Conservation (phyloP, 164 flowering plant genomes). For the Liriodendron chinense region DNA sequence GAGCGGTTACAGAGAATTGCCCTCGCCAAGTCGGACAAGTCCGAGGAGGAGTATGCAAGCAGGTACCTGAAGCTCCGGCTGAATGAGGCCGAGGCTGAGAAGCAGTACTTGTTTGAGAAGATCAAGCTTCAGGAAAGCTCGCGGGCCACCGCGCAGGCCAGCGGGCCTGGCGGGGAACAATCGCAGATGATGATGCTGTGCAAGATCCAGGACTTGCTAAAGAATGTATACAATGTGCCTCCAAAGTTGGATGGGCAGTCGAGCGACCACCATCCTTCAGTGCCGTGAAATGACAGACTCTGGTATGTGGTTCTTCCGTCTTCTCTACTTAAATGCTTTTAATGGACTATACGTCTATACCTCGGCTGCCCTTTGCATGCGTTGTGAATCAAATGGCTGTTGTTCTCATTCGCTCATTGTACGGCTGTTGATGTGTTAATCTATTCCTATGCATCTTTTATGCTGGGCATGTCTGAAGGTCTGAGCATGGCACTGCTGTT, state of each 20-base stretch:
- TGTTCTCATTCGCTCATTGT: not conserved
- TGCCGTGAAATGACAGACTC: slow-evolving; percentile 28
- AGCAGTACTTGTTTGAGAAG: slow-evolving; percentile 86
- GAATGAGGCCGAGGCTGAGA: slow-evolving; percentile 96
- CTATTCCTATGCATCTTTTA: not conserved
- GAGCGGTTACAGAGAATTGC: slow-evolving; percentile 86
- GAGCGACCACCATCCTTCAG: slow-evolving; percentile 40
- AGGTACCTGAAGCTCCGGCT: slow-evolving; percentile 79
- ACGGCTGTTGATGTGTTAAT: not conserved
- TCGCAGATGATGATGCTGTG: slow-evolving; percentile 48
- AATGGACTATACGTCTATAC: not conserved
- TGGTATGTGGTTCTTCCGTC: slow-evolving; percentile 4
- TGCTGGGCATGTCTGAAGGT: too few species aligned
- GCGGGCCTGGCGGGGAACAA: slow-evolving; percentile 56
- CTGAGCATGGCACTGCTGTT: too few species aligned
- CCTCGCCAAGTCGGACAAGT: slow-evolving; percentile 79
- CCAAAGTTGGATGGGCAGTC: slow-evolving; percentile 45
- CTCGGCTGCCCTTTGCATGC: not conserved
- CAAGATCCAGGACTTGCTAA: slow-evolving; percentile 71
- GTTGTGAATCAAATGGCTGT: not conserved
- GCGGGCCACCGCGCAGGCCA: slow-evolving; percentile 37
- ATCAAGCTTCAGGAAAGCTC: slow-evolving; percentile 88
- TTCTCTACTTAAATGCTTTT: slow-evolving; percentile 5
- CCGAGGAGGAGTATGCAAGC: slow-evolving; percentile 93
- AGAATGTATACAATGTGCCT: slow-evolving; percentile 51